Percentiles rank a stretch among this genome's conserved stretches.
These are phyloP conservation scores for Phytophthora niederhauseri DNA, from an alignment of 352 stramenopile genomes.

Conservation along the genomic window DNA sequence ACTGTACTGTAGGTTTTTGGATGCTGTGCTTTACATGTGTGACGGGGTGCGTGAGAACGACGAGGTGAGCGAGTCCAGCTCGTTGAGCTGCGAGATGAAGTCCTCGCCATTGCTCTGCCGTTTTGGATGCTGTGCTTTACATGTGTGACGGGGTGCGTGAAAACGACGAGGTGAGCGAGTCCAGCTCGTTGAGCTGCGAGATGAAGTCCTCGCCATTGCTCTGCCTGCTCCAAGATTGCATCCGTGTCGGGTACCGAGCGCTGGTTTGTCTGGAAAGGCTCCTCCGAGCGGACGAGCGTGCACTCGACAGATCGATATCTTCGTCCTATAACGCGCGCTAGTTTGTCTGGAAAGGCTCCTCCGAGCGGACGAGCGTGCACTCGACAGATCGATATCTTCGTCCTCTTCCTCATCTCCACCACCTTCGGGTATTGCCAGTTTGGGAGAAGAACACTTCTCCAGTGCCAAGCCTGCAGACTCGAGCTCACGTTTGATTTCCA, in stretches of 20 bases:
- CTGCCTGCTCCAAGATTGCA: conserved; percentile 45
- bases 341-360: conserved; percentile 36
- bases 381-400: background rate
- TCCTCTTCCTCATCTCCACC: conserved; percentile 3
- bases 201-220: conserved; percentile 38
- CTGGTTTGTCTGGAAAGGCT: conserved; percentile 34
- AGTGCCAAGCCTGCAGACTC: conserved; percentile 12
- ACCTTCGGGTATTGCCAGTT: conserved; percentile 5
- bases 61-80: conserved; percentile 31
- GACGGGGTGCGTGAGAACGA: conserved; percentile 31
- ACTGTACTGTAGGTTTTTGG: background rate
- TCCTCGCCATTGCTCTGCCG: conserved; percentile 35
- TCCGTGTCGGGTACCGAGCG: conserved; percentile 47
- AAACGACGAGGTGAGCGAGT: conserved; percentile 34
- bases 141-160: conserved; percentile 28
- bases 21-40: conserved; percentile 26
- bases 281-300: conserved; percentile 18
- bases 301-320: too few species aligned
- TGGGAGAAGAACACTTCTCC: conserved; percentile 27
- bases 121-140: conserved; percentile 16
- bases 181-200: conserved; percentile 31
- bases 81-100: conserved; percentile 34
- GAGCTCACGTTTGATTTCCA: conserved; percentile 13
- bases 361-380: conserved; percentile 6
- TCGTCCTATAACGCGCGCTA: too few species aligned